Base-by-base conservation (phyloP, 192 early-diverging fungal species). In the Coemansia sp. region DNA sequence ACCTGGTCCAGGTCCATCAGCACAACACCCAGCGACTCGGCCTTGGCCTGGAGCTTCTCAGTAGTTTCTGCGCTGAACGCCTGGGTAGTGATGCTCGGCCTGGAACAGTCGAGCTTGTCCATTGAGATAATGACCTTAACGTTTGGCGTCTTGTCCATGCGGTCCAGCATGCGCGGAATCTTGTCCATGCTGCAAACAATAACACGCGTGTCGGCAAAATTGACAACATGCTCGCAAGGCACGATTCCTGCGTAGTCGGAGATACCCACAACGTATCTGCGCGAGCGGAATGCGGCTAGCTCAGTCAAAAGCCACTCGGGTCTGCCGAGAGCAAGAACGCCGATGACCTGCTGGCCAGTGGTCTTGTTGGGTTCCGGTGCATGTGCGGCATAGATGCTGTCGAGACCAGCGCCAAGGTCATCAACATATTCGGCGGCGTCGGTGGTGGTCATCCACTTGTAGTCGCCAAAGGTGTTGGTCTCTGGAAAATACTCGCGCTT, bases 231-330 rank as follows among this genome's bases (percentile, higher is more conserved):
- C 78, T 91, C 86, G 56, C 94, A 85, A 1, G 87, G 80, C 4
- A 91, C 90, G 1, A 88, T 83, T 57, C 91, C 92, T 1, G 93
- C 80, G 7, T 88, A 88, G 69, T 96, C 95, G 69, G 91, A 91
- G 34, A 97, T 75, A 2, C 93, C 88, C 5, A 95, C 92, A 2
- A 79, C 74, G 67, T 79, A 84, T 12, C 88, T 70, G 7, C 83
- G 85, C 8, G 91, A 89, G 20, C 88, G 82, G 57, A 85, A 80
- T 33, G 85, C 85, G 0, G 86, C 89, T 38, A 86, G 74, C 55
- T 92, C 89, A 8, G 88, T 61, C 14, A 94, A 84, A 7, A 86
- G 68, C 90, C 93, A 94, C 60, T 92, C 90, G n/a, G 88, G 76
- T 8, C 90, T 79, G 77, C 92, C 92, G 62, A 83, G 75, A 1